Percentiles rank a stretch among this genome's conserved stretches.
phyloP scores from a whole-genome alignment of 768 basidiomycete species.

The Cubamyces lactineus region DNA sequence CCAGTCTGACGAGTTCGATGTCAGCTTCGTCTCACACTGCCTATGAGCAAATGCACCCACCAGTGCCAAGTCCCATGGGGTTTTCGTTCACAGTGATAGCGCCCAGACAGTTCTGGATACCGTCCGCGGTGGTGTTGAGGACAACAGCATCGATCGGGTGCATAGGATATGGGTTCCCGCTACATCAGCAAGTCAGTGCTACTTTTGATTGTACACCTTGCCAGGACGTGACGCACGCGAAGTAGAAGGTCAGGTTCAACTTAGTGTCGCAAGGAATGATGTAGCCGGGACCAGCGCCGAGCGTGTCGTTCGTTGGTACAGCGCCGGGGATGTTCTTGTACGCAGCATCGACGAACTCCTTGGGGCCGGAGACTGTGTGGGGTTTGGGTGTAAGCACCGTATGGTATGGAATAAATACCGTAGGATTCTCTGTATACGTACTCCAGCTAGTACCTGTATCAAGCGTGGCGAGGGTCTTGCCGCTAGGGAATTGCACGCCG shows the following conservation, averaged over 20 bases:
- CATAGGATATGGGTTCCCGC: not conserved
- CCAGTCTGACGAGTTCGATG: not conserved
- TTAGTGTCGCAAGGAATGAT: slow-evolving; percentile 26
- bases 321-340: slow-evolving; percentile 27
- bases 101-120: not conserved
- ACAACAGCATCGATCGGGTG: slow-evolving; percentile 1
- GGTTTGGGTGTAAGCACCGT: not conserved
- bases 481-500: not conserved
- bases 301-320: not conserved
- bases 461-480: not conserved
- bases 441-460: not conserved
- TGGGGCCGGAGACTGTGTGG: slow-evolving; percentile 12
- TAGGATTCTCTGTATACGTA: not conserved
- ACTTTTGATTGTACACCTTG: no score
- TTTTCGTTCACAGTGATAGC: not conserved
- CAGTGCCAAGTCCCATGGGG: not conserved
- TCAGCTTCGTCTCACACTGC: no score
- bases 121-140: not conserved
- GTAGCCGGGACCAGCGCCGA: slow-evolving; percentile 8
- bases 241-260: slow-evolving; percentile 22
- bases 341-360: slow-evolving; percentile 23
- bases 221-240: slow-evolving; percentile 19
- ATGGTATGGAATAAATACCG: not conserved
- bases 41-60: not conserved
- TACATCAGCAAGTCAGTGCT: not conserved